These are phyloP conservation scores for Samsoniella hepiali DNA, from an alignment of 2,329 filamentous ascomycete genomes.

Conservation along the genomic window DNA sequence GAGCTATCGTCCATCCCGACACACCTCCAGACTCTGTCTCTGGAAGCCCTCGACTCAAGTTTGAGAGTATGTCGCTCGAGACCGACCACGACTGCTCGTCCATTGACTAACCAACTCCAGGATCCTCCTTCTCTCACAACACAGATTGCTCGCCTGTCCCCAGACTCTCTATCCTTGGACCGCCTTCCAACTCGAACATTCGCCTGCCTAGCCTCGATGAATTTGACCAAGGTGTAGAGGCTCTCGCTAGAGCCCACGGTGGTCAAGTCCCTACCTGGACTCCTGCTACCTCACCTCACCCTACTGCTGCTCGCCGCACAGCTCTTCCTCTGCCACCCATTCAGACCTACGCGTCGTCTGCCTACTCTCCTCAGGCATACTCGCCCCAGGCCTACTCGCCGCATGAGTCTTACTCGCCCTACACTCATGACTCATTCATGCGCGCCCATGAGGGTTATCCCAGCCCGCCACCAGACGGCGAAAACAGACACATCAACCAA, in stretches of 20 bases:
- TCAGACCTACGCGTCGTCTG: conserved; percentile 22
- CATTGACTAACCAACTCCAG: conserved; percentile 18
- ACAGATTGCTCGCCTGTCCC: conserved; percentile 29
- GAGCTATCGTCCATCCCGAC: conserved; percentile 25
- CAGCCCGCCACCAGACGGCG: conserved; percentile 35
- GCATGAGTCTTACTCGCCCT: conserved; percentile 25
- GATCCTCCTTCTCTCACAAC: conserved; percentile 24
- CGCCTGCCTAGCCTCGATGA: conserved; percentile 37
- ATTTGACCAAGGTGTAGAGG: conserved; percentile 39
- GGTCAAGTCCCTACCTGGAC: conserved; percentile 27
- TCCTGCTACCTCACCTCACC: conserved; percentile 29
- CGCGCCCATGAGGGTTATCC: conserved; percentile 32
- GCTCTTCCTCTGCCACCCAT: conserved; percentile 25
- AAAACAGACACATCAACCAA: conserved; percentile 41
- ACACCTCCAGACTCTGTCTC: conserved; percentile 33
- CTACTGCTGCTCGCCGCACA: conserved; percentile 24
- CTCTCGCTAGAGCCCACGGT: conserved; percentile 33
- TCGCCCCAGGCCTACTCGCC: not conserved
- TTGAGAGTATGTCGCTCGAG: conserved; percentile 28
- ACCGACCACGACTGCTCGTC: not conserved
- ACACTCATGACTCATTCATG: conserved; percentile 26
- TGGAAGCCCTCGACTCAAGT: conserved; percentile 34
- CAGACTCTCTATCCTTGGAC: conserved; percentile 21
- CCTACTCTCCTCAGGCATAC: conserved; percentile 5
- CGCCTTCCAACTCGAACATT: conserved; percentile 22